phyloP scores from a whole-genome alignment of 83 land plant species.

The Picea abies region DNA sequence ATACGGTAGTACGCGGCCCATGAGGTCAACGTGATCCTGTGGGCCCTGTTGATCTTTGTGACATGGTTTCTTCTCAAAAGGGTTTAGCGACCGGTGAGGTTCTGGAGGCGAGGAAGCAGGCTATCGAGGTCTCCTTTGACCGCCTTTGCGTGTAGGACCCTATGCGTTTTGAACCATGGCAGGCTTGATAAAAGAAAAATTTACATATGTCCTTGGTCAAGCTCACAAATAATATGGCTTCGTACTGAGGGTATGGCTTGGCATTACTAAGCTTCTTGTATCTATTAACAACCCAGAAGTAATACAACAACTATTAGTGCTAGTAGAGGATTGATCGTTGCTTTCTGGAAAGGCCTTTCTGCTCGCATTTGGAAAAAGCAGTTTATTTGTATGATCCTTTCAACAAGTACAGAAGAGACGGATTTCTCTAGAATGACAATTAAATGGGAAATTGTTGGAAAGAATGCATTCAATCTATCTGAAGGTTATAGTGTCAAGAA shows the following conservation, averaged over 20 bases:
- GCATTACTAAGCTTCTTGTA: slow-evolving; percentile 62
- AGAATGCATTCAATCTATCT: slow-evolving; percentile 34
- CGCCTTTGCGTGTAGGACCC: slow-evolving; percentile 24
- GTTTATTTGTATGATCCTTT: slow-evolving; percentile 59
- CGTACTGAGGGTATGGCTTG: slow-evolving; percentile 64
- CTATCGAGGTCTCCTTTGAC: slow-evolving; percentile 57
- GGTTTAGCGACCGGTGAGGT: slow-evolving; percentile 26
- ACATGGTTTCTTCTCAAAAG: slow-evolving; percentile 41
- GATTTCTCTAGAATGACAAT: slow-evolving; percentile 28
- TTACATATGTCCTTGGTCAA: slow-evolving; percentile 33
- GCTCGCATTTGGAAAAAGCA: slow-evolving; percentile 65
- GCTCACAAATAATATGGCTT: slow-evolving; percentile 65
- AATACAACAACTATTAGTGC: slow-evolving; percentile 43
- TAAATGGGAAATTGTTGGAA: slow-evolving; percentile 45
- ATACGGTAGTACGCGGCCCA: slow-evolving; percentile 27
- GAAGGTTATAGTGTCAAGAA: slow-evolving; percentile 35
- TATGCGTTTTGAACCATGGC: not conserved
- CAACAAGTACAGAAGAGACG: slow-evolving; percentile 48
- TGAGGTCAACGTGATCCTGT: slow-evolving; percentile 52
- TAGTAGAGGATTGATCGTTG: slow-evolving; percentile 61
- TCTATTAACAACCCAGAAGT: slow-evolving; percentile 51
- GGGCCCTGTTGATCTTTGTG: slow-evolving; percentile 50
- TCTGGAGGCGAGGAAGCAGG: slow-evolving; percentile 44
- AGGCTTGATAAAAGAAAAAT: not conserved
- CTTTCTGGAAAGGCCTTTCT: slow-evolving; percentile 49